A percentile compares a stretch with the other conserved stretches of the same genome.
Evolutionary conservation across 164 flowering plant genomes (phyloP).

Genomic region (Magnolia officinalis): DNA sequence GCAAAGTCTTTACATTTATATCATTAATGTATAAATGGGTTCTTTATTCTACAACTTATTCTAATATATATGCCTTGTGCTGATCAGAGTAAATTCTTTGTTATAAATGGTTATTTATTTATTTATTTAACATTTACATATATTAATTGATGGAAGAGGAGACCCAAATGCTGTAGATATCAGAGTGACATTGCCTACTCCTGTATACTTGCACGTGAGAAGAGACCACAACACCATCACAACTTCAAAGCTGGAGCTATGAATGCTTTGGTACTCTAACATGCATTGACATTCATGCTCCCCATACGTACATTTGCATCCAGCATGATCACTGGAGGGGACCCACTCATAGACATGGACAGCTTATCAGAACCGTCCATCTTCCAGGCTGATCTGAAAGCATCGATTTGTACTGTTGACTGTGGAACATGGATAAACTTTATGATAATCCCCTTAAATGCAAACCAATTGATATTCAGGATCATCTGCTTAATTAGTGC

Average conservation of each 20-base stretch:
- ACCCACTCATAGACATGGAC: background rate
- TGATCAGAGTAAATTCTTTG: no score
- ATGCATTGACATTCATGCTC: background rate
- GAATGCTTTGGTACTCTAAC: conserved; percentile 46
- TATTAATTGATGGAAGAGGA: conserved; percentile 38
- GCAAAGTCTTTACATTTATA: no score
- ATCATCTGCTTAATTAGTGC: background rate
- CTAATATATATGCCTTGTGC: no score
- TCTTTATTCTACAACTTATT: no score
- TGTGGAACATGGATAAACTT: no score
- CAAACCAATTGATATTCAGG: background rate
- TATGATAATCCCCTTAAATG: no score
- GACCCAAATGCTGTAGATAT: conserved; percentile 27
- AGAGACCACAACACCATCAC: conserved; percentile 37
- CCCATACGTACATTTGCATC: background rate
- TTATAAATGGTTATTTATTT: no score
- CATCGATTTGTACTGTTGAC: no score
- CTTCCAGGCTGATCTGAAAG: no score
- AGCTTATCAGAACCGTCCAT: no score
- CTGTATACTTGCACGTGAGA: conserved; percentile 57
- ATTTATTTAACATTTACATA: conserved; percentile 17
- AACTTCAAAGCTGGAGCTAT: conserved; percentile 60
- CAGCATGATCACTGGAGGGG: background rate
- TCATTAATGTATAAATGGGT: no score
- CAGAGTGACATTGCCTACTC: conserved; percentile 36